Base-by-base conservation (phyloP, 805 yeast species). In the Candida alai region DNA sequence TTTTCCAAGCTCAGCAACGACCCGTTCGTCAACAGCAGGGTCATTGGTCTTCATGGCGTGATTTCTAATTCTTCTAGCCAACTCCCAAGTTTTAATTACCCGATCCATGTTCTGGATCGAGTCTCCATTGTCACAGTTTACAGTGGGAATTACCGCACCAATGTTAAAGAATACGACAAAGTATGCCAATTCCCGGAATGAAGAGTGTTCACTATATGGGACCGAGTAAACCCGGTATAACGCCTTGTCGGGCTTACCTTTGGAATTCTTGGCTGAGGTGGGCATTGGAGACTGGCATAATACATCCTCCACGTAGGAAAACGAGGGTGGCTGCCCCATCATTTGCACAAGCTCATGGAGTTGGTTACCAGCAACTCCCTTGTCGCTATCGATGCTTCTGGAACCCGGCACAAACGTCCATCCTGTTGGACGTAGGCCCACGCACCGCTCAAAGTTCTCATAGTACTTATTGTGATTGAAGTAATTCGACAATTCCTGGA, bases 191-290 rank as follows among this genome's bases (percentile, higher is more conserved):
- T 93, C 98, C 24, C 83, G 63, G 48, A 79, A 90, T 37, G 95
- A 85, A 8, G 96, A 86, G 60, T 93, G 98, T 52, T 93, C 98
- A 49, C 94, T 82, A 51, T 93, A 93, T 0, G 98, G 97, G 2
- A 89, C 74, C 8, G 72, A 56, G 45, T 80, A 79, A 1, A 77
- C 63, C 30, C 78, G 71, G 32, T 47, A 53, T 11, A 58, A 41
- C 6, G 56, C 41, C 22, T 40, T 41, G 28, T 57, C 65, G 6
- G 48, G 47, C 18, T 21, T 26, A 8, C 32, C 42, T 35, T 48
- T 45, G 33, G 43, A 36, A 6, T 42, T 39, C 23, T 40, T 47
- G 33, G 43, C 36, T 6, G 43, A 39, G 25, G 40, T 48, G 5
- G 46, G 37, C 13, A 35, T 23, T 1, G 52, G 47, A 10, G 38